A percentile compares a stretch with the other conserved stretches of the same genome.
These are phyloP conservation scores for Talaromyces stipitatus DNA, from an alignment of 495 filamentous ascomycete genomes.

Conservation along the genomic window DNA sequence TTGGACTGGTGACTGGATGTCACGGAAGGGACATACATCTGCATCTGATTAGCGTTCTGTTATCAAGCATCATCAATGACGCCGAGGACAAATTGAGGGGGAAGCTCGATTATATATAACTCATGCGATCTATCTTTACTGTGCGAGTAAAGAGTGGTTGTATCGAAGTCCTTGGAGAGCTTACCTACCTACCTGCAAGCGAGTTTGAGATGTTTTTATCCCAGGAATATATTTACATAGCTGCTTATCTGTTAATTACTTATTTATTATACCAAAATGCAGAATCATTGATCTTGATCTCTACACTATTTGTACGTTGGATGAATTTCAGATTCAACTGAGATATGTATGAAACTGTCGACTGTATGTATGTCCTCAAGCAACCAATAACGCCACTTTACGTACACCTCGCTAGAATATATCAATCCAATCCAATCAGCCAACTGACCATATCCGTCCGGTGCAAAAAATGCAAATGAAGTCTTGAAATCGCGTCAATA, in stretches of 20 bases:
- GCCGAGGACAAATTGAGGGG: background rate
- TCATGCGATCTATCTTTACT: background rate
- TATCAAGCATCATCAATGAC: background rate
- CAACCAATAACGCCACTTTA: no score
- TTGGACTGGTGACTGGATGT: background rate
- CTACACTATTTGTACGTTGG: background rate
- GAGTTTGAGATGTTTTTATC: background rate
- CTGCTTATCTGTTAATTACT: slow-evolving; percentile 7
- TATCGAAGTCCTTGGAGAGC: background rate
- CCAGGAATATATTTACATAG: background rate
- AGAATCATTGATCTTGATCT: background rate
- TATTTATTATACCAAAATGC: background rate
- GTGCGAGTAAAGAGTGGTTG: no score
- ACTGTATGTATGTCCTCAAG: background rate
- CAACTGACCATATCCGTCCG: no score
- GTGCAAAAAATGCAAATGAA: no score
- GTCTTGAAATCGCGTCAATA: no score
- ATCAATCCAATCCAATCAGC: background rate
- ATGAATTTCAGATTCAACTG: background rate
- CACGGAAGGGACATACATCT: background rate
- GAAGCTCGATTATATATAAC: background rate
- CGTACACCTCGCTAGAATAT: background rate
- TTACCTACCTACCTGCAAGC: background rate
- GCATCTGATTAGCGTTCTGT: background rate
- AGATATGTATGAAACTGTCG: background rate